phyloP scores from a whole-genome alignment of 1,139 yeast species.

The Hemisphaericaspora xylofermentans region DNA sequence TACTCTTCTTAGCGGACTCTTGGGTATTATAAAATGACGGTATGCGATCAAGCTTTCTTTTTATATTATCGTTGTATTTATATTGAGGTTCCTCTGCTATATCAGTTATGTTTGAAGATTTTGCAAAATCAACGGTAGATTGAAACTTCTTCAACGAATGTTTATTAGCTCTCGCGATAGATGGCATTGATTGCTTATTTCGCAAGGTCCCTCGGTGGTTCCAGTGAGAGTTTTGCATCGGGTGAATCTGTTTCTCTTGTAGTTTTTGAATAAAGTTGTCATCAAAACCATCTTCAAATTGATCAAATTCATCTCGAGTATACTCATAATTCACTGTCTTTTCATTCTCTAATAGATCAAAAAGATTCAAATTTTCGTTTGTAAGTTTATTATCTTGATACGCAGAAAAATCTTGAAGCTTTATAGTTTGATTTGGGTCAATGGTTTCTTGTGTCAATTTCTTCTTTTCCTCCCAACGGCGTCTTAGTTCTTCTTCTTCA shows the following conservation, averaged over 20 bases:
- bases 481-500: conserved; percentile 33
- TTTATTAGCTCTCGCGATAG: conserved; percentile 12
- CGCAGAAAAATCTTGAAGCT: conserved; percentile 29
- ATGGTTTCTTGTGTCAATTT: conserved; percentile 17
- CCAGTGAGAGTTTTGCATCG: neutral
- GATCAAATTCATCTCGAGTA: conserved; percentile 39
- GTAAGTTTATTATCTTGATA: conserved; percentile 16
- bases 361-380: conserved; percentile 16
- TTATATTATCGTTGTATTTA: conserved; percentile 35
- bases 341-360: conserved; percentile 35
- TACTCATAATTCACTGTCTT: conserved; percentile 38
- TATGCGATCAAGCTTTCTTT: conserved; percentile 40
- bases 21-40: conserved; percentile 39
- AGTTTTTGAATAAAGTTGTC: conserved; percentile 14
- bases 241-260: neutral
- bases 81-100: conserved; percentile 21
- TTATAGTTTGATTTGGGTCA: conserved; percentile 26
- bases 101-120: conserved; percentile 6
- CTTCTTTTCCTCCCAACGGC: conserved; percentile 10
- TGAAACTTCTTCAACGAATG: conserved; percentile 26
- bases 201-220: conserved; percentile 10
- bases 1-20: conserved; percentile 22
- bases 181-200: conserved; percentile 14
- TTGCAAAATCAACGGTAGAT: conserved; percentile 31
- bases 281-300: conserved; percentile 39